A percentile compares a stretch with the other conserved stretches of the same genome.
Evolutionary conservation across 1,284 basidiomycete genomes (phyloP).

Genomic region (Marasmius sp.): DNA sequence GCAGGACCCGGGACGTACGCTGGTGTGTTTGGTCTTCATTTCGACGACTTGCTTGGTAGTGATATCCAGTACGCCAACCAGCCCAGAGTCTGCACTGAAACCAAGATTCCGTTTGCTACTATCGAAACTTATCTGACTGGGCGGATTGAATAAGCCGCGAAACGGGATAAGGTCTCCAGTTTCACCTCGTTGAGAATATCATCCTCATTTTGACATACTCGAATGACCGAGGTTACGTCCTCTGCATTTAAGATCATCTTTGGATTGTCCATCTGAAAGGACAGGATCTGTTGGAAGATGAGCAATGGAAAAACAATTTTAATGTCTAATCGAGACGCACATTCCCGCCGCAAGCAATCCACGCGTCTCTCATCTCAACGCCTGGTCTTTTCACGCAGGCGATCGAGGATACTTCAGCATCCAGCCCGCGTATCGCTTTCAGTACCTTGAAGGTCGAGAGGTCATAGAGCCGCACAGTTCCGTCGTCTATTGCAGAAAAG

Average conservation of each 20-base stretch:
- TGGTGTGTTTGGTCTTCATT: slow-evolving; percentile 65
- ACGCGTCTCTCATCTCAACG: slow-evolving; percentile 45
- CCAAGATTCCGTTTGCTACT: slow-evolving; percentile 56
- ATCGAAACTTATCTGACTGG: slow-evolving; percentile 62
- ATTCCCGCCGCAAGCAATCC: slow-evolving; percentile 60
- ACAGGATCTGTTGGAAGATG: slow-evolving; percentile 29
- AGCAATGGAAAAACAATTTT: background rate
- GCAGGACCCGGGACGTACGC: slow-evolving; percentile 39
- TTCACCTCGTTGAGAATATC: slow-evolving; percentile 72
- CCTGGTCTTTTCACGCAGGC: slow-evolving; percentile 40
- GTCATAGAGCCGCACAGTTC: slow-evolving; percentile 65
- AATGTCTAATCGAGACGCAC: slow-evolving; percentile 37
- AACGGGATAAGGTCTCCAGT: slow-evolving; percentile 5
- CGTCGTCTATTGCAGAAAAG: slow-evolving; percentile 53
- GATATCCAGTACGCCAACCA: slow-evolving; percentile 64
- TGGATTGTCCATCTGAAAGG: slow-evolving; percentile 41
- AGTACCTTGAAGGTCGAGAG: slow-evolving; percentile 57
- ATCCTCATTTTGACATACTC: slow-evolving; percentile 49
- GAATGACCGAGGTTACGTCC: slow-evolving; percentile 46
- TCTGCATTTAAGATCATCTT: slow-evolving; percentile 47
- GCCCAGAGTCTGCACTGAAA: slow-evolving; percentile 68
- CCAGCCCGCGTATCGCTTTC: slow-evolving; percentile 61
- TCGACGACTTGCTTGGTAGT: slow-evolving; percentile 41
- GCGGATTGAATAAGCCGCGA: slow-evolving; percentile 23
- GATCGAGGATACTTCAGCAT: slow-evolving; percentile 60